Percentiles rank a stretch among this genome's conserved stretches.
Evolutionary conservation across 2,329 filamentous ascomycete species (phyloP).

Genomic region (Didymella arachidicola): DNA sequence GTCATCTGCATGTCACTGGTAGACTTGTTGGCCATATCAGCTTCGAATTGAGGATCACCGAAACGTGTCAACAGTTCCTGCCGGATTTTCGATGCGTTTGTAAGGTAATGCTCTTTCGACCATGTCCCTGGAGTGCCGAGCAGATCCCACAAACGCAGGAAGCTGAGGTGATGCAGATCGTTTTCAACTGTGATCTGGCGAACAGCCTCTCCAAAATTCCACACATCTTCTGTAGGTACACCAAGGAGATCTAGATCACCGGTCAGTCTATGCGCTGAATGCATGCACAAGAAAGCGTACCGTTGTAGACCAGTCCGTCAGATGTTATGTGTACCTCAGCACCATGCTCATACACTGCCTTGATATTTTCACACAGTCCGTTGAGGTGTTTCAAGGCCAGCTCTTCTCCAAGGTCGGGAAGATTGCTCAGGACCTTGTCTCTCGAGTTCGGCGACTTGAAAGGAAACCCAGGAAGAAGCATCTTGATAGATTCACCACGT

Average conservation of each 20-base stretch:
- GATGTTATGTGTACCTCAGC: constrained; percentile 54
- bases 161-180: constrained; percentile 31
- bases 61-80: constrained; percentile 33
- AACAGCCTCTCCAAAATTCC: constrained; percentile 46
- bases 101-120: constrained; percentile 34
- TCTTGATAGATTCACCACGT: constrained; percentile 30
- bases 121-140: constrained; percentile 28
- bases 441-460: constrained; percentile 67
- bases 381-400: constrained; percentile 55
- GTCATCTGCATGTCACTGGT: constrained; percentile 40
- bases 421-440: constrained; percentile 62
- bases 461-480: constrained; percentile 64
- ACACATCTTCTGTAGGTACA: constrained; percentile 54
- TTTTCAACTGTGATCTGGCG: constrained; percentile 27
- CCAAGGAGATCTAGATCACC: constrained; percentile 49
- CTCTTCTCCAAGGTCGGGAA: constrained; percentile 56
- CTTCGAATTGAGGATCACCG: constrained; percentile 35
- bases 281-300: constrained; percentile 20
- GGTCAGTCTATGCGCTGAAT: background rate
- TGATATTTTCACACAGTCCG: constrained; percentile 52
- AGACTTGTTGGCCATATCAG: constrained; percentile 42
- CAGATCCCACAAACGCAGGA: constrained; percentile 31
- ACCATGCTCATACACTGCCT: constrained; percentile 51
- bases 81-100: constrained; percentile 37
- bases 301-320: constrained; percentile 55